Conservation (phyloP, 768 basidiomycete species). For the Suillus weaverae region DNA sequence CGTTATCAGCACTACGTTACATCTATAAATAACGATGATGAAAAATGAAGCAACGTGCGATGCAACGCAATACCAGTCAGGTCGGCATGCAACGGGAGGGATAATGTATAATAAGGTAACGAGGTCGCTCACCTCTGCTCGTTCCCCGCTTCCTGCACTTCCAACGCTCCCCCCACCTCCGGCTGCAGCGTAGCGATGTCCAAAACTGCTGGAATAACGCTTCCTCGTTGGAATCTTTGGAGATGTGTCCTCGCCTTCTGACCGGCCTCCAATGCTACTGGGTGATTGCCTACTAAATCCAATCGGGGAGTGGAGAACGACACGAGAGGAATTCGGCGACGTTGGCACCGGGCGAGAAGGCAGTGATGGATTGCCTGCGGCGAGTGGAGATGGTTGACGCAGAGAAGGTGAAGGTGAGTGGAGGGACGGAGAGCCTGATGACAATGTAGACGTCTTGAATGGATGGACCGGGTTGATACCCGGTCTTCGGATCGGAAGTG, state of each 20-base stretch:
- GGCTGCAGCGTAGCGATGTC: constrained; percentile 59
- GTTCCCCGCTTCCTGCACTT: constrained; percentile 41
- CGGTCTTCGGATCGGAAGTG: constrained; percentile 46
- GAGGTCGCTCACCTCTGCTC: constrained; percentile 23
- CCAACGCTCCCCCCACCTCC: constrained; percentile 34
- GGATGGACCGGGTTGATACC: constrained; percentile 44
- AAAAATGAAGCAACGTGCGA: constrained; percentile 1
- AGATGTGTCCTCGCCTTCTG: constrained; percentile 35
- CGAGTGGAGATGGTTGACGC: constrained; percentile 46
- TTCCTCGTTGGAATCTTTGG: constrained; percentile 40
- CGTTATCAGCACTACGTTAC: constrained; percentile 2
- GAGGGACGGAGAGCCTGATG: constrained; percentile 48
- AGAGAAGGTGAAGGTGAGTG: constrained; percentile 50
- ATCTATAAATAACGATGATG: neutral
- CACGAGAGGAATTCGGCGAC: constrained; percentile 44
- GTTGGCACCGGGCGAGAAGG: constrained; percentile 38
- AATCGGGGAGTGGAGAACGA: constrained; percentile 40
- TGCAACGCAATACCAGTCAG: neutral
- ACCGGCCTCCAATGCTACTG: constrained; percentile 43
- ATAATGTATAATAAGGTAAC: neutral
- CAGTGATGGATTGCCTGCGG: constrained; percentile 34
- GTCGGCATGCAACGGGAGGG: neutral
- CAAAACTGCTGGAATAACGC: constrained; percentile 78
- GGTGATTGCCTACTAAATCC: constrained; percentile 37
- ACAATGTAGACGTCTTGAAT: constrained; percentile 52